phyloP scores from a whole-genome alignment of 208 protist species.

The Lotmaria passim region DNA sequence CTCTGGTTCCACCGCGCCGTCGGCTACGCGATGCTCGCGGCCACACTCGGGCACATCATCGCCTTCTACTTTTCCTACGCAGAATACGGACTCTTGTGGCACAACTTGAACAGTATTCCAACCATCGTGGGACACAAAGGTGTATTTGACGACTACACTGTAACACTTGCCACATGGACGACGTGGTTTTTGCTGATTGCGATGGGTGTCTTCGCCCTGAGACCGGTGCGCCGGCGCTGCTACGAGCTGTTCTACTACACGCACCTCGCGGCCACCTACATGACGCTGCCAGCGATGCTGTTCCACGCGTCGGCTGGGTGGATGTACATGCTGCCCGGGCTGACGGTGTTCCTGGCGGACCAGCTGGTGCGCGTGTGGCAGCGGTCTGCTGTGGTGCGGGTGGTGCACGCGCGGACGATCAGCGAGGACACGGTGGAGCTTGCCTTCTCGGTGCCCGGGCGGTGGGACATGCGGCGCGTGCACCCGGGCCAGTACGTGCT shows the following conservation, averaged over 20 bases:
- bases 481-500: constrained; percentile 54
- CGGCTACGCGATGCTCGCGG: constrained; percentile 40
- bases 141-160: constrained; percentile 45
- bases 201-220: constrained; percentile 54
- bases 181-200: constrained; percentile 49
- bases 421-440: constrained; percentile 34
- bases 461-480: constrained; percentile 13
- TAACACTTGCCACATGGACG: constrained; percentile 44
- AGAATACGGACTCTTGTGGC: constrained; percentile 31
- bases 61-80: constrained; percentile 31
- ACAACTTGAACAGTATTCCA: constrained; percentile 36
- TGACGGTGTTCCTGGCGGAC: constrained; percentile 61
- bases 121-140: constrained; percentile 20
- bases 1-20: constrained; percentile 63
- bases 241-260: constrained; percentile 80
- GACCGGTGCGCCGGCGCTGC: constrained; percentile 48
- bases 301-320: constrained; percentile 60
- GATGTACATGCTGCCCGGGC: constrained; percentile 64
- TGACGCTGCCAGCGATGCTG: constrained; percentile 52
- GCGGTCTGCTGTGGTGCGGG: constrained; percentile 26
- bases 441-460: constrained; percentile 23
- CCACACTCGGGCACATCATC: constrained; percentile 39
- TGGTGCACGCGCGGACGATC: constrained; percentile 28
- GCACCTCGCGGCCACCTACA: constrained; percentile 55
- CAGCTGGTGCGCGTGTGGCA: constrained; percentile 53